Evolutionary conservation across 306 rosid genomes (phyloP).

Genomic region (Trifolium pratense): DNA sequence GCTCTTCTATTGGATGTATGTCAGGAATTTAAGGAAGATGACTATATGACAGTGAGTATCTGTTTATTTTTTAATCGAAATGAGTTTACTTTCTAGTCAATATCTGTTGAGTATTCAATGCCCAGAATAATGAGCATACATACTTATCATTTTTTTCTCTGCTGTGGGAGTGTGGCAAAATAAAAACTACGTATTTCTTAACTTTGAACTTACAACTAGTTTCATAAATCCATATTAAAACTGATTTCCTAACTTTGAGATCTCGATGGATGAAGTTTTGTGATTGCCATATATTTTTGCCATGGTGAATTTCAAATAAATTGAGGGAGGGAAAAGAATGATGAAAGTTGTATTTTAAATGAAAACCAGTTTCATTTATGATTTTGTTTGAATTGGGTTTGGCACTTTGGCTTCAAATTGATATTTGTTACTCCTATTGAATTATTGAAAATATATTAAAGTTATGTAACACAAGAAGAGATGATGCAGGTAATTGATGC

Average conservation of each 20-base stretch:
- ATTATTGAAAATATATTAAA: slow-evolving; percentile 31
- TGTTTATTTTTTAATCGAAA: slow-evolving; percentile 39
- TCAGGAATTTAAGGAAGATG: slow-evolving; percentile 88
- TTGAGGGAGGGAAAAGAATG: slow-evolving; percentile 12
- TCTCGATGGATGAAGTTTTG: slow-evolving; percentile 12
- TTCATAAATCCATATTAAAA: slow-evolving; percentile 15
- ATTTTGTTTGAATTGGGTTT: slow-evolving; percentile 17
- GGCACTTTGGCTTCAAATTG: background rate
- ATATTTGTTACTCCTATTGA: slow-evolving; percentile 26
- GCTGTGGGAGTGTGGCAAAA: slow-evolving; percentile 19
- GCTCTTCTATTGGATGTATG: slow-evolving; percentile 92
- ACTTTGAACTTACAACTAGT: slow-evolving; percentile 29
- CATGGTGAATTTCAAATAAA: slow-evolving; percentile 17
- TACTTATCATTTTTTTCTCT: slow-evolving; percentile 18
- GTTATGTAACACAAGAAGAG: slow-evolving; percentile 44
- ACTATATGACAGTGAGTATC: slow-evolving; percentile 80
- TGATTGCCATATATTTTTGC: background rate
- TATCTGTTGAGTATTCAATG: slow-evolving; percentile 30
- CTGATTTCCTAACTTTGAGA: background rate
- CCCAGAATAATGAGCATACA: slow-evolving; percentile 23
- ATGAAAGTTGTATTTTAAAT: slow-evolving; percentile 24
- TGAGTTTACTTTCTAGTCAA: slow-evolving; percentile 33
- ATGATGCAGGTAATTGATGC: slow-evolving; percentile 90
- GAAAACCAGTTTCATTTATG: background rate
- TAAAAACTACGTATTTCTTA: slow-evolving; percentile 27